phyloP scores from a whole-genome alignment of 768 basidiomycete genomes.

The Lactarius vividus region DNA sequence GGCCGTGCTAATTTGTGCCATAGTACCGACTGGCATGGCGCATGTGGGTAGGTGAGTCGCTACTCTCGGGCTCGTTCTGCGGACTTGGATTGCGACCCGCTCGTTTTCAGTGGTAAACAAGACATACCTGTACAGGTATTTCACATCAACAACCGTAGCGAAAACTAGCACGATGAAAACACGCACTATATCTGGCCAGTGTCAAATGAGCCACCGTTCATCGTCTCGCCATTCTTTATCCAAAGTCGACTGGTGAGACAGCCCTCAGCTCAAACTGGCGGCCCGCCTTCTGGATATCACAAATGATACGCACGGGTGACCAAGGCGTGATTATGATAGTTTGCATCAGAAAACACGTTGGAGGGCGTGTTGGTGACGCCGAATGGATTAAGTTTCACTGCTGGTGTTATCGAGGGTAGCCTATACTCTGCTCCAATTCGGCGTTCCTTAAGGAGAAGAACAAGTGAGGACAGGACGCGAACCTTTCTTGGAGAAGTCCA shows the following conservation, averaged over 20 bases:
- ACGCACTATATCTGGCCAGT: slow-evolving; percentile 39
- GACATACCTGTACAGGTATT: slow-evolving; percentile 50
- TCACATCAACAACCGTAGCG: slow-evolving; percentile 34
- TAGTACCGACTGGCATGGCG: slow-evolving; percentile 49
- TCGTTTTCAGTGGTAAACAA: neutral
- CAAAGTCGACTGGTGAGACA: slow-evolving; percentile 57
- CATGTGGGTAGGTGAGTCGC: slow-evolving; percentile 72
- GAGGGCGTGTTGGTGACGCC: slow-evolving; percentile 48
- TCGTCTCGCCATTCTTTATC: slow-evolving; percentile 66
- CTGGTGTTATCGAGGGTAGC: slow-evolving; percentile 32
- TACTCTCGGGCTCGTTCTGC: slow-evolving; percentile 55
- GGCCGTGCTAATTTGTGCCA: slow-evolving; percentile 42
- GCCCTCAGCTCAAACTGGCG: neutral
- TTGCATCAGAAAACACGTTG: slow-evolving; percentile 60
- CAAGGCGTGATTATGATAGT: slow-evolving; percentile 63
- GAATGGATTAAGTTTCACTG: slow-evolving; percentile 61
- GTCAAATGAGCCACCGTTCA: too few species aligned
- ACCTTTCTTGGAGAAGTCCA: slow-evolving; percentile 67
- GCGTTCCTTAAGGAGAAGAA: neutral
- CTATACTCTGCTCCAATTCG: slow-evolving; percentile 47
- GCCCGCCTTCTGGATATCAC: too few species aligned
- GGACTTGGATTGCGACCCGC: too few species aligned
- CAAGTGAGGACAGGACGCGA: slow-evolving; percentile 19
- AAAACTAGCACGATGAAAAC: neutral
- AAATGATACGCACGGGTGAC: slow-evolving; percentile 56